Evolutionary conservation across 768 basidiomycete species (phyloP).

Genomic region (Mycena rebaudengoi): DNA sequence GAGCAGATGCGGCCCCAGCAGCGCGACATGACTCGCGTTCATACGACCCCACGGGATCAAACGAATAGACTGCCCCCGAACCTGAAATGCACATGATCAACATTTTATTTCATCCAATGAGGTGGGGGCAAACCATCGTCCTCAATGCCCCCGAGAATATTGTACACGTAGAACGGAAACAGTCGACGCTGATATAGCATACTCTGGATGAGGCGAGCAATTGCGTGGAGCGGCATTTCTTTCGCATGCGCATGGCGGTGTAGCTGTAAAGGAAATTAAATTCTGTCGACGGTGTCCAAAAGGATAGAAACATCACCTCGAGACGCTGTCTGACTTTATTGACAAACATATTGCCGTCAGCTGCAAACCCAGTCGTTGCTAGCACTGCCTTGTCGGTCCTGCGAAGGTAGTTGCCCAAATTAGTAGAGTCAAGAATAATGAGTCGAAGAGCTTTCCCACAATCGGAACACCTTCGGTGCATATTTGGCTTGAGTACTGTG

Average conservation of each 20-base stretch:
- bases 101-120: background rate
- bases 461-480: constrained; percentile 75
- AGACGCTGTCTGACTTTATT: constrained; percentile 95
- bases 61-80: constrained; percentile 98
- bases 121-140: constrained; percentile 80
- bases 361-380: constrained; percentile 96
- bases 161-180: constrained; percentile 98
- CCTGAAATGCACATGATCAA: constrained; percentile 54
- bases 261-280: constrained; percentile 65
- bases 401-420: background rate
- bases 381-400: constrained; percentile 94
- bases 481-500: constrained; percentile 82
- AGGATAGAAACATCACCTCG: constrained; percentile 62
- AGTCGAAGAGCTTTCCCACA: constrained; percentile 60
- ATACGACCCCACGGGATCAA: constrained; percentile 97
- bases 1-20: constrained; percentile 90
- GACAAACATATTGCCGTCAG: constrained; percentile 97
- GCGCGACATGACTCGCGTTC: constrained; percentile 97
- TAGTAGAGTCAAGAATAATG: background rate
- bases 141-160: constrained; percentile 95
- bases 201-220: constrained; percentile 96
- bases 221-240: constrained; percentile 93
- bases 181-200: constrained; percentile 97
- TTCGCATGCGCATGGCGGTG: constrained; percentile 97
- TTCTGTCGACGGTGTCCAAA: background rate